Percentiles rank a stretch among this genome's conserved stretches.
Evolutionary conservation across 768 basidiomycete species (phyloP).

Genomic region (Rhodosporidiobolus sp.): DNA sequence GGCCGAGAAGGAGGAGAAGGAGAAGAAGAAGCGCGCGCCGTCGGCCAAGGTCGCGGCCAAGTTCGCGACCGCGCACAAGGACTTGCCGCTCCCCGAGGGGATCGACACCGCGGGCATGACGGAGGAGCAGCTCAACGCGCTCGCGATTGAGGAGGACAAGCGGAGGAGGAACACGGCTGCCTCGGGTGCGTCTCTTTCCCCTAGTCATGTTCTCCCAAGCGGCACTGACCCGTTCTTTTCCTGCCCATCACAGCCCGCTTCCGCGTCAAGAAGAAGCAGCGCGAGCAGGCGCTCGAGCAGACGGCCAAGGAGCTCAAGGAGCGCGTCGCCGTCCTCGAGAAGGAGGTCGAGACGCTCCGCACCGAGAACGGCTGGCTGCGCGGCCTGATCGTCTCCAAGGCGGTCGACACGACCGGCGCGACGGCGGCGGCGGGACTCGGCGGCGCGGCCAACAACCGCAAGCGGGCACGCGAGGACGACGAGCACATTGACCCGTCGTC

Average conservation of each 20-base stretch:
- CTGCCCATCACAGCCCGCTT: slow-evolving; percentile 61
- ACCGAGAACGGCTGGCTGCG: slow-evolving; percentile 91
- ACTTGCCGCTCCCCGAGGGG: slow-evolving; percentile 21
- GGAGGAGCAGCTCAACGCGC: slow-evolving; percentile 38
- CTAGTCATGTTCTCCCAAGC: background rate
- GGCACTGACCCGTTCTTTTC: background rate
- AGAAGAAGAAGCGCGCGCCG: slow-evolving; percentile 41
- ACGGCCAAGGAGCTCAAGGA: slow-evolving; percentile 79
- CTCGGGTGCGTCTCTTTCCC: slow-evolving; percentile 53
- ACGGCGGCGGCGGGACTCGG: background rate
- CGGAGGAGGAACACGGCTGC: slow-evolving; percentile 90
- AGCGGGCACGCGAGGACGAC: slow-evolving; percentile 26
- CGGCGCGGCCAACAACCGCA: slow-evolving; percentile 26
- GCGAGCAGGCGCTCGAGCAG: slow-evolving; percentile 81
- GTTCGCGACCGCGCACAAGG: background rate
- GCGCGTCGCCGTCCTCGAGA: slow-evolving; percentile 75
- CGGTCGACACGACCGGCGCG: background rate
- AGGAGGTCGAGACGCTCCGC: slow-evolving; percentile 81
- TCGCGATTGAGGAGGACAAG: slow-evolving; percentile 76
- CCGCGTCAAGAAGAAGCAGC: slow-evolving; percentile 91
- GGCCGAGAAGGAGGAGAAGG: slow-evolving; percentile 1
- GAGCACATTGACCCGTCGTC: slow-evolving; percentile 4
- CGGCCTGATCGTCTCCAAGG: slow-evolving; percentile 67
- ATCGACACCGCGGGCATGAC: slow-evolving; percentile 22
- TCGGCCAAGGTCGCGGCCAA: slow-evolving; percentile 22